Evolutionary conservation across 108 stramenopile genomes (phyloP), one percentile per base, ranked within the genome.

Genomic region (Nitzschia sp.): DNA sequence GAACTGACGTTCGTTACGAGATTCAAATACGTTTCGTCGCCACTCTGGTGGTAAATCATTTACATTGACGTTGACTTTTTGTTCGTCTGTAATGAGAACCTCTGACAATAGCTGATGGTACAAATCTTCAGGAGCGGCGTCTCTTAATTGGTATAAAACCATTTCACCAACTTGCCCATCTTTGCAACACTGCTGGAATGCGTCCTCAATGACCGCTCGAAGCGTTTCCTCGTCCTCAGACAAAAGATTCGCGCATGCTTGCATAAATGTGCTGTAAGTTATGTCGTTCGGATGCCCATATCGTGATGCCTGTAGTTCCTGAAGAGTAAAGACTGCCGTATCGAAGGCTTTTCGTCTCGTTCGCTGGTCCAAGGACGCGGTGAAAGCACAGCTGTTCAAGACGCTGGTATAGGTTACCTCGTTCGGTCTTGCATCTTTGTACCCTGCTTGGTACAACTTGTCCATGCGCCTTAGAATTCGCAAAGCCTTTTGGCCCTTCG

Each of bases 181-280:
- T 34, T 58, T 68, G 50, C 73, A 74, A 53, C 75, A 72, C 33
- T 80, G 70, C 21, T 60, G 54, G 45, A 83, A 83, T 3, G 75
- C 65, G 13, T 59, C 41, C 55, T 73, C 58, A n/a, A 83, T 76
- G 27, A 83, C 50, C 15, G 55, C 68, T 53, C 78, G 66, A 16
- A 65, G 28, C 33, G 34, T 53, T 9, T 29, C 19, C 0, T 75
- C 70, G 33, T 83, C 82, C 25, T 80, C 76, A 9, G 67, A 36
- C 33, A 81, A 47, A 9, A 92, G 73, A 47, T 83, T 76, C 29
- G 80, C 68, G 21, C 78, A 81, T 16, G 84, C 86, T 66, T 80
- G 79, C 58, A 92, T 73, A 62, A 92, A 87, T 22, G 88, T 78
- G 19, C 86, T 86, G 45, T 92, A 92, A 6, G 86, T 81, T 9